A percentile compares a stretch with the other conserved stretches of the same genome.
Evolutionary conservation across 2,329 filamentous ascomycete genomes (phyloP).

Genomic region (Teratosphaeria gauchensis): DNA sequence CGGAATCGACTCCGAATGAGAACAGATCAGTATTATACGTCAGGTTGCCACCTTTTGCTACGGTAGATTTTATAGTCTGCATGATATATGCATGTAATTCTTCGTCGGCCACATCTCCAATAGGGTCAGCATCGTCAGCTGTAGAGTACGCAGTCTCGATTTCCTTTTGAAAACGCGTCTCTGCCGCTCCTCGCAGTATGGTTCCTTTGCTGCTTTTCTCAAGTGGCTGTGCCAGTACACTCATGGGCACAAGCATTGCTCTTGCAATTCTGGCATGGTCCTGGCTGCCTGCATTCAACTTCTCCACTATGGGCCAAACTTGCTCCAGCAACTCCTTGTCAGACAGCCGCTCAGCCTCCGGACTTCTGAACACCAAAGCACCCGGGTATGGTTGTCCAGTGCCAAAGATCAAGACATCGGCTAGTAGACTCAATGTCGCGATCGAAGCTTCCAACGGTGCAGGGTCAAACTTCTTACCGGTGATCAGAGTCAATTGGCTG

Average conservation of each 20-base stretch:
- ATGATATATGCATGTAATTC: conserved; percentile 26
- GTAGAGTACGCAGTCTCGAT: conserved; percentile 40
- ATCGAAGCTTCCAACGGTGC: conserved; percentile 50
- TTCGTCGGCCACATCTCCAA: conserved; percentile 20
- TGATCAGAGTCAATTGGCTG: conserved; percentile 51
- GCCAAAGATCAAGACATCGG: conserved; percentile 53
- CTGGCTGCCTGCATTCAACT: conserved; percentile 41
- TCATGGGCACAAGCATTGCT: conserved; percentile 43
- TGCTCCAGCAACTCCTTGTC: conserved; percentile 33
- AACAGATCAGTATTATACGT: conserved; percentile 44
- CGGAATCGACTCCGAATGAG: conserved; percentile 51
- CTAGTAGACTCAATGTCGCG: conserved; percentile 35
- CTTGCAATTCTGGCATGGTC: conserved; percentile 42
- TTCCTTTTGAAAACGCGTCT: conserved; percentile 37
- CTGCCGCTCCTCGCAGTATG: conserved; percentile 43
- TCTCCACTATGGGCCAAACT: conserved; percentile 37
- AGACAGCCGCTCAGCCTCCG: conserved; percentile 14
- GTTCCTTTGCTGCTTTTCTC: conserved; percentile 57
- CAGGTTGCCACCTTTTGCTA: conserved; percentile 10
- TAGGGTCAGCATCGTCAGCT: background rate
- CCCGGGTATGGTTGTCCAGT: conserved; percentile 48
- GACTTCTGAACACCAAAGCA: conserved; percentile 42
- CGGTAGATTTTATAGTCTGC: conserved; percentile 13
- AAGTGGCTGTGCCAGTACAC: conserved; percentile 27
- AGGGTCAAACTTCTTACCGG: conserved; percentile 61